These are phyloP conservation scores for Blastobotrys aristatus DNA, from an alignment of 1,139 yeast species.

Conservation along the genomic window DNA sequence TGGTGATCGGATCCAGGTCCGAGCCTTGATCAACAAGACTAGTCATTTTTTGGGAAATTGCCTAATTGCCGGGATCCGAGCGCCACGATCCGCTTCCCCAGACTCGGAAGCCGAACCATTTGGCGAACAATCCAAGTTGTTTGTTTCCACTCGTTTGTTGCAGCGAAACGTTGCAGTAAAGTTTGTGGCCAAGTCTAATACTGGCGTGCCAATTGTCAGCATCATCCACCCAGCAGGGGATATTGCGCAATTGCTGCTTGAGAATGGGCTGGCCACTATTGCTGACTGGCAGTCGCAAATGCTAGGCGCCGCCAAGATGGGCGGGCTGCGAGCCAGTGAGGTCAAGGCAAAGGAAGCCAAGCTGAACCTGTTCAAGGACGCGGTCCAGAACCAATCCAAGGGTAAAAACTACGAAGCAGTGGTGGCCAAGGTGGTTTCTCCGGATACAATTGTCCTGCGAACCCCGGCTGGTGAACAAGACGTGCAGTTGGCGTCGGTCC, in stretches of 20 bases:
- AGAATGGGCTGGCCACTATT: slow-evolving; percentile 66
- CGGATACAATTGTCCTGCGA: slow-evolving; percentile 59
- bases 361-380: slow-evolving; percentile 55
- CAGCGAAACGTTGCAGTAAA: slow-evolving; percentile 57
- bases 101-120: slow-evolving; percentile 42
- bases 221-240: slow-evolving; percentile 68
- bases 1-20: slow-evolving; percentile 67
- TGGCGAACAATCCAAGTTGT: slow-evolving; percentile 63
- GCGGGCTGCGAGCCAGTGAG: slow-evolving; percentile 59
- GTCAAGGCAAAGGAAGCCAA: slow-evolving; percentile 58
- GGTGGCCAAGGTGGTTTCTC: slow-evolving; percentile 56
- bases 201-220: slow-evolving; percentile 58
- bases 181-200: slow-evolving; percentile 49
- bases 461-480: slow-evolving; percentile 42
- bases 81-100: slow-evolving; percentile 61
- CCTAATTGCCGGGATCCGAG: slow-evolving; percentile 65
- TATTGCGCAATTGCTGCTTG: slow-evolving; percentile 62
- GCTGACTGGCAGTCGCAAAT: slow-evolving; percentile 80
- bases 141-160: slow-evolving; percentile 62
- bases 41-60: slow-evolving; percentile 49
- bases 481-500: slow-evolving; percentile 67
- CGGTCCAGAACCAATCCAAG: slow-evolving; percentile 23
- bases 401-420: slow-evolving; percentile 44
- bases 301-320: slow-evolving; percentile 64
- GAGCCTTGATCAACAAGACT: slow-evolving; percentile 41